Evolutionary conservation across 495 filamentous ascomycete species (phyloP).

Genomic region (Penicillium coprophilum): DNA sequence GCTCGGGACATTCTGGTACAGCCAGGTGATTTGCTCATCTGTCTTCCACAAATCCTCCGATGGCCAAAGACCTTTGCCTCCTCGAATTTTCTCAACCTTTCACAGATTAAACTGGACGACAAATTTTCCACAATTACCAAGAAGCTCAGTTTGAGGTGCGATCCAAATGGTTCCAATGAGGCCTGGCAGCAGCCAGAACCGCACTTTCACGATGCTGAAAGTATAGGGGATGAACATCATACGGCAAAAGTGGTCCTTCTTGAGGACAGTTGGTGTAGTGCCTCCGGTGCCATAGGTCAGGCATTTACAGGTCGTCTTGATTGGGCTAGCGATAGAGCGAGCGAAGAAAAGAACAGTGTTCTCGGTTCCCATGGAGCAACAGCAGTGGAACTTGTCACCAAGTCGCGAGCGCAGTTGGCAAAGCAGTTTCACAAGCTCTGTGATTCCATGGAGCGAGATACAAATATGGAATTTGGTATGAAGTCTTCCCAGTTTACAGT

Average conservation of each 20-base stretch:
- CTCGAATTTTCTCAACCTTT: neutral
- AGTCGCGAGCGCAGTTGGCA: neutral
- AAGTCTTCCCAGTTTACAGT: neutral
- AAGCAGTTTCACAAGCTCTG: neutral
- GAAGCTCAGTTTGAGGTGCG: neutral
- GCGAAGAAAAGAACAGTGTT: neutral
- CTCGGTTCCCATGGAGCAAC: neutral
- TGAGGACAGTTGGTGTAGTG: neutral
- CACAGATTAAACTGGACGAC: neutral
- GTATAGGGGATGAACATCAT: neutral
- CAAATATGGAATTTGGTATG: neutral
- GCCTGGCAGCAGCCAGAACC: neutral
- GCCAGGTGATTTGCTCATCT: neutral
- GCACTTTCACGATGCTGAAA: neutral
- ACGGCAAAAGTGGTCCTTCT: neutral
- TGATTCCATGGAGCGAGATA: neutral
- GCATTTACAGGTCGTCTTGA: neutral
- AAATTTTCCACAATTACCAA: neutral
- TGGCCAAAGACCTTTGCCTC: too few species aligned
- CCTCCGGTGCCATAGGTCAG: neutral
- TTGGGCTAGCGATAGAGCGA: neutral
- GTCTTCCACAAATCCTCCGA: neutral
- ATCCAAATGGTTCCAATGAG: neutral
- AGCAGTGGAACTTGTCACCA: neutral
- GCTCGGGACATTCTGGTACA: neutral